These are phyloP conservation scores for Metrosideros polymorpha DNA, from an alignment of 441 rosid genomes.

Conservation along the genomic window DNA sequence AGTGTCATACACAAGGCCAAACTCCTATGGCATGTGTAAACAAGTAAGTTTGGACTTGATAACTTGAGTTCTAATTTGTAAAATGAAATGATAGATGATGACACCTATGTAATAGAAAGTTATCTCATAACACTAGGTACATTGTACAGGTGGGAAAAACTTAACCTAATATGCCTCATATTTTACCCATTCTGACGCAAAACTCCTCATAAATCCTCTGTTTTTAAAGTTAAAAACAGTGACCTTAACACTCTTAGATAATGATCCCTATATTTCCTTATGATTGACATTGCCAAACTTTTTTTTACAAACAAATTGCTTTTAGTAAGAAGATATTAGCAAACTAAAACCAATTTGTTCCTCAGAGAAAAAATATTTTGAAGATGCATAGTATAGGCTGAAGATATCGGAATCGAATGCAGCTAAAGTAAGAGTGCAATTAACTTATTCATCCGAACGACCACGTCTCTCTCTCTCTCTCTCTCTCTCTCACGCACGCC, in stretches of 20 bases:
- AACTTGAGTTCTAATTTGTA: neutral
- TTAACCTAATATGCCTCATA: neutral
- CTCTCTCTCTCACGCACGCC: too few relatives aligned
- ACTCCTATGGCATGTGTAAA: neutral
- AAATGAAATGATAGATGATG: neutral
- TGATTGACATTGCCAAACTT: neutral
- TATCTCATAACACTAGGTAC: neutral
- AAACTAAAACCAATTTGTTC: neutral
- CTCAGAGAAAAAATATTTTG: neutral
- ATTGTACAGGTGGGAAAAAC: neutral
- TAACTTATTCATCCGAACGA: neutral
- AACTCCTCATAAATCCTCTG: neutral
- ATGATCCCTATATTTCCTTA: neutral
- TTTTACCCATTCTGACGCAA: neutral
- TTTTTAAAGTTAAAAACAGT: neutral
- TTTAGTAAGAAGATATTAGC: neutral
- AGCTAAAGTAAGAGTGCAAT: neutral
- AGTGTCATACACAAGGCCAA: neutral
- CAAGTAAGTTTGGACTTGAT: neutral
- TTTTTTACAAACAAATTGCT: neutral
- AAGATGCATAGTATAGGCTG: neutral
- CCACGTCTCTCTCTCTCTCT: too few relatives aligned
- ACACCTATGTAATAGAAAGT: neutral
- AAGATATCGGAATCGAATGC: neutral
- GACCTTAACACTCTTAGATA: neutral